Evolutionary conservation across 1,284 basidiomycete genomes (phyloP), one percentile per base, ranked within the genome.

Genomic region (Papiliotrema terrestris): DNA sequence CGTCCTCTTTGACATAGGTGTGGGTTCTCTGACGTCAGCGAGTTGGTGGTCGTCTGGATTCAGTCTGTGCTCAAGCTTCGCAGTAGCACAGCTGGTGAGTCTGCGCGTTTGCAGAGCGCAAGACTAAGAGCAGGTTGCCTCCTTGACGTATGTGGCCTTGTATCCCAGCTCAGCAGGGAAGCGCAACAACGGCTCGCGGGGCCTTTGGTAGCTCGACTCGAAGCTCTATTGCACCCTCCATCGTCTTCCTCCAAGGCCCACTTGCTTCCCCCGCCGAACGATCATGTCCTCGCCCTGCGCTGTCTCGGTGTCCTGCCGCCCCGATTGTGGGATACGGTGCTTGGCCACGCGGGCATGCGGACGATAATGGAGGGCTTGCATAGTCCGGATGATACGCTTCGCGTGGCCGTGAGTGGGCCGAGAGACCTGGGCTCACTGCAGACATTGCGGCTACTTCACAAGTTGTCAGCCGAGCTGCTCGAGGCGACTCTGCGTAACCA

Each of bases 311-410:
- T 54, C 3, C 58, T 77, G 0, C 67, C 67, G 2, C 37, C 46
- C 1, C 44, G 44, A 2, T 23, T 54, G 5, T 72, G 69, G 71
- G 69, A 68, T 45, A 56, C 57, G 0, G 55, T 55, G 1, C 51
- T 77, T 13, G 65, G 58, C 1, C 67, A 74, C 36, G 50, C 17
- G 2, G 66, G 68, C 44, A 74, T 77, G 74, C 53, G 51, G 0
- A 51, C 59, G 8, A 56, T 77, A 20, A 73, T 75, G 70, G 58
- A 65, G 23, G 75, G 72, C 2, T 54, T 75, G 2, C 62, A 74
- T 37, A 65, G 65, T 48, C 19, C 29, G 0, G 75, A 77, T 49
- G 48, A 57, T 25, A 67, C 58, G 3, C 58, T 73, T 8, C 65
- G 75, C 19, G 54, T 62, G 35, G 51, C 57, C 42, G 74, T 75